phyloP scores from a whole-genome alignment of 2,329 filamentous ascomycete species.

The Calonectria pauciramosa region DNA sequence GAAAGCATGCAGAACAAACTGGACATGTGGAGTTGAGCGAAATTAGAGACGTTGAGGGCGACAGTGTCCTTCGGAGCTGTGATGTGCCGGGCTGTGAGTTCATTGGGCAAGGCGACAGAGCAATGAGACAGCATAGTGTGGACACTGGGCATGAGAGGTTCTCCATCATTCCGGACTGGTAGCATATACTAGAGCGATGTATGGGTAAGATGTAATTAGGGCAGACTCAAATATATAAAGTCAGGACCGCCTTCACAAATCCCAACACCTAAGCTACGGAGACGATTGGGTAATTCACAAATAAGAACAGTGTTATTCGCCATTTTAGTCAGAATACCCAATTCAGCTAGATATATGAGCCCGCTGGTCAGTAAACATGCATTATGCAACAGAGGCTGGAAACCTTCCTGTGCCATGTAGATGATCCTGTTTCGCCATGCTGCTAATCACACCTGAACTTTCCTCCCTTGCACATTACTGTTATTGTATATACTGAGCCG shows the following conservation, averaged over 20 bases:
- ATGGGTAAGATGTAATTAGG: background rate
- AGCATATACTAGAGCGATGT: background rate
- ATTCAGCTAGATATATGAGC: background rate
- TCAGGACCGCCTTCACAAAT: background rate
- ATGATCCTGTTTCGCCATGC: background rate
- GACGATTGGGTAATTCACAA: background rate
- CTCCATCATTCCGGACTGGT: slow-evolving; percentile 54
- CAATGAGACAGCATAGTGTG: slow-evolving; percentile 69
- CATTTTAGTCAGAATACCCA: background rate
- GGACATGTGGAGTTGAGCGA: slow-evolving; percentile 72
- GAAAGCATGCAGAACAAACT: slow-evolving; percentile 72
- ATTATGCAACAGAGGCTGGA: background rate
- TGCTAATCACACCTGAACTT: no score
- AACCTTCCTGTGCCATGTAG: background rate
- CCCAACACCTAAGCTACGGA: background rate
- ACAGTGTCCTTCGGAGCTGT: slow-evolving; percentile 82
- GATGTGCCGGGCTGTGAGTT: slow-evolving; percentile 73
- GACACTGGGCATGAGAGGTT: slow-evolving; percentile 70
- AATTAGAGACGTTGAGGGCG: slow-evolving; percentile 85
- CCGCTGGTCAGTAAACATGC: background rate
- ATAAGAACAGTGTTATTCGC: background rate
- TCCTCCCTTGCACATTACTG: no score
- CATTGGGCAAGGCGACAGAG: slow-evolving; percentile 75
- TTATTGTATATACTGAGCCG: no score
- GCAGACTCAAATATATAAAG: no score